phyloP scores from a whole-genome alignment of 345 rosid species.

The Boechera stricta region DNA sequence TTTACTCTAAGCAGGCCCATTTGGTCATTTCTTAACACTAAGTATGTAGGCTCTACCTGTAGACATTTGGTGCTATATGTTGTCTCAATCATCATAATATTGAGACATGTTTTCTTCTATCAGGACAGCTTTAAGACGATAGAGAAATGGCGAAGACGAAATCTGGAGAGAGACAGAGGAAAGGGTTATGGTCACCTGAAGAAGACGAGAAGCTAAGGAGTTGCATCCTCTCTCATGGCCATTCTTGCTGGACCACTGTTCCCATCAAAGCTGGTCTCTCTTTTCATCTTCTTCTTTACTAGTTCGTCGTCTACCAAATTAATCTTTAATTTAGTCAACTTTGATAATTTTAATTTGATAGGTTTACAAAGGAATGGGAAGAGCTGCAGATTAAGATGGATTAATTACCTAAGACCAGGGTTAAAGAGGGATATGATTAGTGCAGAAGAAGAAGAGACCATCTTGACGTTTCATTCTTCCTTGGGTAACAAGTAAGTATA shows the following conservation, averaged over 20 bases:
- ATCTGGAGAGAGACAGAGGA: conserved; percentile 66
- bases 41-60: conserved; percentile 13
- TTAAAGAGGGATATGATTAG: conserved; percentile 71
- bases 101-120: conserved; percentile 18
- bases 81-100: conserved; percentile 24
- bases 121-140: conserved; percentile 20
- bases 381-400: conserved; percentile 96
- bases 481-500: conserved; percentile 88
- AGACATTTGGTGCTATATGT: conserved; percentile 30
- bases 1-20: conserved; percentile 39
- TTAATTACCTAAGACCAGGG: conserved; percentile 91
- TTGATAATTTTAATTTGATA: conserved; percentile 31
- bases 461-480: conserved; percentile 67
- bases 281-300: conserved; percentile 2
- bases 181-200: conserved; percentile 98
- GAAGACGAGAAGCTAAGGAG: conserved; percentile 81
- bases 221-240: conserved; percentile 71
- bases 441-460: conserved; percentile 68
- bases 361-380: conserved; percentile 92
- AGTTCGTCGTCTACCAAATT: not conserved
- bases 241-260: conserved; percentile 86
- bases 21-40: conserved; percentile 31
- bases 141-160: conserved; percentile 39
- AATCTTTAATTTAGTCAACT: not conserved
- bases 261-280: conserved; percentile 81